Percentiles rank a stretch among this genome's conserved stretches.
phyloP scores from a whole-genome alignment of 2,329 filamentous ascomycete species.

The Chrysoporthe austroafricana region DNA sequence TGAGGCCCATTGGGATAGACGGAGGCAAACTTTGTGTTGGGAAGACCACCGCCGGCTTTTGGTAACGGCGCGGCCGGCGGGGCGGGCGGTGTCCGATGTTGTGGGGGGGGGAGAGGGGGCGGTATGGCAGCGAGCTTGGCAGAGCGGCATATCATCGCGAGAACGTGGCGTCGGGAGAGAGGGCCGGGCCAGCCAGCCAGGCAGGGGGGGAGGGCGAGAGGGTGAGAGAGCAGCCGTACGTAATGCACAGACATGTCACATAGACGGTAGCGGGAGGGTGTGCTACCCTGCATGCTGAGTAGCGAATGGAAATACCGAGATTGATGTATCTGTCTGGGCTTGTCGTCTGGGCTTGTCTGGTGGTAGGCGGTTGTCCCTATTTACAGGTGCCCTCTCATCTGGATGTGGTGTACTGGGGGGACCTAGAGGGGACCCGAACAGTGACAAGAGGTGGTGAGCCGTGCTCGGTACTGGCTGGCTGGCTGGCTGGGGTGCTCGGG shows the following conservation, averaged over 20 bases:
- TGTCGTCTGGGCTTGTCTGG: background rate
- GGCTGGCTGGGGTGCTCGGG: too few species aligned
- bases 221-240: background rate
- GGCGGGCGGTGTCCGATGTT: background rate
- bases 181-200: background rate
- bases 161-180: background rate
- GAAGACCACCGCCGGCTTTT: background rate
- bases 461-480: too few species aligned
- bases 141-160: background rate
- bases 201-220: too few species aligned
- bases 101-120: background rate
- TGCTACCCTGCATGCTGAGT: background rate
- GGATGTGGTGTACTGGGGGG: too few species aligned
- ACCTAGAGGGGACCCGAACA: too few species aligned
- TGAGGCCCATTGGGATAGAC: constrained; percentile 3
- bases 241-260: constrained; percentile 5
- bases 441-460: too few species aligned
- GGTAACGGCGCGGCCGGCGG: background rate
- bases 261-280: constrained; percentile 4
- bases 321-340: background rate
- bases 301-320: constrained; percentile 16
- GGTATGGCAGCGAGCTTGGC: background rate
- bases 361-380: background rate
- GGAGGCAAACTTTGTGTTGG: background rate
- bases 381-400: too few species aligned